Conservation (phyloP, 441 rosid genomes). For the Erodium moschatum region DNA sequence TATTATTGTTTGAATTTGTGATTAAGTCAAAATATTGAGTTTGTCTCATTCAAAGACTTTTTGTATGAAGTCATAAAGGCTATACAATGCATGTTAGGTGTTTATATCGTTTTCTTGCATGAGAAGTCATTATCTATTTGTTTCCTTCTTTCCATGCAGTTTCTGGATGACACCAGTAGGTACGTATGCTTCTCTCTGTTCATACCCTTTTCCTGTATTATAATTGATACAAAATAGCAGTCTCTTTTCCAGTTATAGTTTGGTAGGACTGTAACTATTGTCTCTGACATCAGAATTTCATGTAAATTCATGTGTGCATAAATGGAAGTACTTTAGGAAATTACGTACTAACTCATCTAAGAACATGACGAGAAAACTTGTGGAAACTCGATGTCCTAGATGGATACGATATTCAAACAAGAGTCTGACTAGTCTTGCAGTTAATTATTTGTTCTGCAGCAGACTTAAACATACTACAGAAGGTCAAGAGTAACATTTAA, state of each 20-base stretch:
- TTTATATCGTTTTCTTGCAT: not conserved
- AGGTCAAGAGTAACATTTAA: not conserved
- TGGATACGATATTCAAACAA: no score
- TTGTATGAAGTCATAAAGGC: not conserved
- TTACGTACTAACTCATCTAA: not conserved
- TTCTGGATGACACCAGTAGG: not conserved
- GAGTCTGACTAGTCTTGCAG: no score
- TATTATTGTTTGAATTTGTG: not conserved
- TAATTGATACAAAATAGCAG: not conserved
- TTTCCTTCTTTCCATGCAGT: not conserved
- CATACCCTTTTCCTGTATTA: constrained; percentile 1
- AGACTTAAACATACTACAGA: no score
- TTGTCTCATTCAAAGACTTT: not conserved
- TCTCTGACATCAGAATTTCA: not conserved
- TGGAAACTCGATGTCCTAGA: not conserved
- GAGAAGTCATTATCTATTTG: not conserved
- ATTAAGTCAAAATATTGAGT: not conserved
- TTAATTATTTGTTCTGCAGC: no score
- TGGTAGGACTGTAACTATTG: not conserved
- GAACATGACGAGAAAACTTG: constrained; percentile 3
- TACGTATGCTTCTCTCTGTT: not conserved
- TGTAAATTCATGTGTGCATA: not conserved
- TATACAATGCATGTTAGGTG: not conserved
- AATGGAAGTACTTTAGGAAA: not conserved
- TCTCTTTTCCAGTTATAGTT: not conserved